Conservation (phyloP, 352 stramenopile genomes). For the Pythium graminicola region DNA sequence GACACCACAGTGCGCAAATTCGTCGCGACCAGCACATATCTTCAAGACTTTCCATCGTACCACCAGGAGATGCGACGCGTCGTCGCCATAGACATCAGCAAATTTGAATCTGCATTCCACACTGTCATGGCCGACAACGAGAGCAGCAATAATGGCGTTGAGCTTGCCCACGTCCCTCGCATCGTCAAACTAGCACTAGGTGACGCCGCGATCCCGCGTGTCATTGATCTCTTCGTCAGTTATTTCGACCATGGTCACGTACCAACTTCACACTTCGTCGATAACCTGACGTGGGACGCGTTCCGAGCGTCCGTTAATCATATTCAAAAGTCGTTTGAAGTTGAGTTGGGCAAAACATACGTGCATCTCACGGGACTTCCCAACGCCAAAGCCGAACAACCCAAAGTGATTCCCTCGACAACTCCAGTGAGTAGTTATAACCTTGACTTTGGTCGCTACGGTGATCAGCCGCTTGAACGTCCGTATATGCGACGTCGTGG, state of each 20-base stretch:
- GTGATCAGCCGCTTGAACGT: constrained; percentile 45
- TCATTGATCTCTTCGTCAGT: constrained; percentile 40
- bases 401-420: constrained; percentile 45
- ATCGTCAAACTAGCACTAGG: constrained; percentile 42
- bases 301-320: constrained; percentile 39
- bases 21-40: constrained; percentile 52
- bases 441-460: constrained; percentile 66
- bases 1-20: constrained; percentile 41
- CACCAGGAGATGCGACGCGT: constrained; percentile 41
- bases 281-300: constrained; percentile 48
- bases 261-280: constrained; percentile 22
- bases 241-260: constrained; percentile 38
- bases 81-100: constrained; percentile 24
- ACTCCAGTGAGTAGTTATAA: constrained; percentile 66
- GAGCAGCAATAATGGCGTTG: constrained; percentile 38
- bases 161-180: constrained; percentile 37
- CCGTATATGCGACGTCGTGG: constrained; percentile 68
- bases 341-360: constrained; percentile 25
- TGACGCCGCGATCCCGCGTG: constrained; percentile 22
- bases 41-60: constrained; percentile 54
- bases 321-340: constrained; percentile 32
- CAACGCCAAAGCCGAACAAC: constrained; percentile 2
- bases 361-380: background rate
- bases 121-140: constrained; percentile 17
- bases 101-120: constrained; percentile 48